Base-by-base conservation (phyloP, 164 flowering plant species). In the Echeveria elegans region DNA sequence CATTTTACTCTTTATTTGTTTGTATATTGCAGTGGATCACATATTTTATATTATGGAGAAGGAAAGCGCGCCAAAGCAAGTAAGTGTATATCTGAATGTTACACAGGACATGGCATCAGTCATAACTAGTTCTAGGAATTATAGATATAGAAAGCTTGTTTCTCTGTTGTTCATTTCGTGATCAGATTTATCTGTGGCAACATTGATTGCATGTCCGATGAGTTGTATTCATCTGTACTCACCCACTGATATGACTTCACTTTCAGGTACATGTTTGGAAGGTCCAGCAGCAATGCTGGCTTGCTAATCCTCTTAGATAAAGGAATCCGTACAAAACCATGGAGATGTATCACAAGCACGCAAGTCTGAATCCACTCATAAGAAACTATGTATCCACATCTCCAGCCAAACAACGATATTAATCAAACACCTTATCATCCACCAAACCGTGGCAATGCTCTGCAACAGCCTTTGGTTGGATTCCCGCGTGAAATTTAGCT, bases 291-390 rank as follows among this genome's bases (percentile, higher is more conserved):
- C 69, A 86, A 83, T 59, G 77, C 75, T 48, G 97, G 98, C 23
- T 82, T 91, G 76, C 80, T 86, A 26, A 70, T 87, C 83, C 83
- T 91, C 72, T 76, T 94, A 63, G 93, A 89, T 68, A 85, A 75
- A 72, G 80, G 82, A 12, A 81, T 87, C 26, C 79, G 70, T 29
- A 56, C 64, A 66, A 79, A 81, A 71, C 88, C 70, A 28, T 85
- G 87, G 96, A 83, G 88, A 78, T 82, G 86, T 75, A 73, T 90
- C 28, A 63, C 84, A 64, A 85, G 80, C 18, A 75, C 85, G 11
- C 85, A 82, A 79, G 70, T 80, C 58, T 78, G 81, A 82, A 60
- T 48, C 4, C 23, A 3, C 23, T 40, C 9, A 36, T 8, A 36
- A 36, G 38, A 36, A 36, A 36, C 4, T 36, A 4, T 36, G 38